These are phyloP conservation scores for Eleusine indica DNA, from an alignment of 176 grass and related monocot species.

Conservation along the genomic window DNA sequence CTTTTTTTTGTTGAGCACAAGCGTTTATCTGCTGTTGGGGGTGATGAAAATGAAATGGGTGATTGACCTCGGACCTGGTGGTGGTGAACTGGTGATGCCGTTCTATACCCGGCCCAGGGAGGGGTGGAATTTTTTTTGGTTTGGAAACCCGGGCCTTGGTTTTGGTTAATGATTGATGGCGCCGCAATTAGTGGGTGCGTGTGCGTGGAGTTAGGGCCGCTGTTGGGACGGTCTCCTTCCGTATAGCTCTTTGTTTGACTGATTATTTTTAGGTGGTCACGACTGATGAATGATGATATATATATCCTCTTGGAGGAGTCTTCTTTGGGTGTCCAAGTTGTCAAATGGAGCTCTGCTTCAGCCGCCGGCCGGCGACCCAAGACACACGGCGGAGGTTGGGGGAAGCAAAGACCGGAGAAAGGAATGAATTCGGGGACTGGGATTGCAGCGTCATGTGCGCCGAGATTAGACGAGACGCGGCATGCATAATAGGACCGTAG, in stretches of 20 bases:
- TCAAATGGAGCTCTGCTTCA: not conserved
- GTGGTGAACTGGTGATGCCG: too few species aligned
- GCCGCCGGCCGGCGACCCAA: not conserved
- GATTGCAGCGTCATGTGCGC: not conserved
- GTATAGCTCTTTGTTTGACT: not conserved
- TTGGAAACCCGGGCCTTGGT: not conserved
- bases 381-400: not conserved
- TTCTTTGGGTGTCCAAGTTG: too few species aligned
- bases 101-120: too few species aligned
- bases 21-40: too few species aligned
- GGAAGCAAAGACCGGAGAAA: not conserved
- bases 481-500: too few species aligned
- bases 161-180: conserved; percentile 41
- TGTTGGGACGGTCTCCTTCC: not conserved
- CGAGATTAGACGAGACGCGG: not conserved
- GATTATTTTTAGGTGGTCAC: not conserved
- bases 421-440: not conserved
- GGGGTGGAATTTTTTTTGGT: not conserved
- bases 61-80: too few species aligned
- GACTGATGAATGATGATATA: too few species aligned
- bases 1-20: too few species aligned
- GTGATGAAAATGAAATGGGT: too few species aligned
- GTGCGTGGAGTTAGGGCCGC: not conserved
- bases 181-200: conserved; percentile 47
- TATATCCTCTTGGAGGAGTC: too few species aligned